Conservation (phyloP, 2,329 filamentous ascomycete genomes). For the Biscogniauxia mediterranea region DNA sequence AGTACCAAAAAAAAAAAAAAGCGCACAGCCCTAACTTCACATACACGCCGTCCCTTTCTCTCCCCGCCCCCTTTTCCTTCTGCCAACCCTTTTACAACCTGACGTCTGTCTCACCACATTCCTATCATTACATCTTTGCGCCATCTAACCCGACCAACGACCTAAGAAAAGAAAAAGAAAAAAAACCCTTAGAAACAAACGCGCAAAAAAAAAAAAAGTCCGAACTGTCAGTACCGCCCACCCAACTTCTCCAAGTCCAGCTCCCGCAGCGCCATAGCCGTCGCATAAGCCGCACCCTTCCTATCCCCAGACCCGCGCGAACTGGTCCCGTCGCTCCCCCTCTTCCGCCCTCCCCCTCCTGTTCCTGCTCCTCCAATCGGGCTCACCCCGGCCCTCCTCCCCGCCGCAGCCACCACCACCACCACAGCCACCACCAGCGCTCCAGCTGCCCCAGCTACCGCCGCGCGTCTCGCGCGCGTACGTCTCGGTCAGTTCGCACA, state of each 20-base stretch:
- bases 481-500: conserved; percentile 32
- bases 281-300: conserved; percentile 8
- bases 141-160: too few relatives aligned
- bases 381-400: conserved; percentile 22
- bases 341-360: conserved; percentile 8
- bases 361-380: neutral
- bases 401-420: too few relatives aligned
- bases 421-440: too few relatives aligned
- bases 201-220: neutral
- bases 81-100: neutral
- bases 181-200: neutral
- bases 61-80: neutral
- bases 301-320: conserved; percentile 10
- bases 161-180: neutral
- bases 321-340: conserved; percentile 10
- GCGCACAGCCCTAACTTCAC: too few relatives aligned
- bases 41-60: too few relatives aligned
- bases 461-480: conserved; percentile 31
- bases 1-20: neutral
- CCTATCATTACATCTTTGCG: neutral
- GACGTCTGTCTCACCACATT: too few relatives aligned
- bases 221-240: conserved; percentile 24
- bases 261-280: conserved; percentile 17
- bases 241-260: conserved; percentile 28
- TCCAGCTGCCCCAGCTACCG: conserved; percentile 38